Evolutionary conservation across 1,284 basidiomycete genomes (phyloP), one percentile per base, ranked within the genome.

Genomic region (Tranzscheliella williamsii): DNA sequence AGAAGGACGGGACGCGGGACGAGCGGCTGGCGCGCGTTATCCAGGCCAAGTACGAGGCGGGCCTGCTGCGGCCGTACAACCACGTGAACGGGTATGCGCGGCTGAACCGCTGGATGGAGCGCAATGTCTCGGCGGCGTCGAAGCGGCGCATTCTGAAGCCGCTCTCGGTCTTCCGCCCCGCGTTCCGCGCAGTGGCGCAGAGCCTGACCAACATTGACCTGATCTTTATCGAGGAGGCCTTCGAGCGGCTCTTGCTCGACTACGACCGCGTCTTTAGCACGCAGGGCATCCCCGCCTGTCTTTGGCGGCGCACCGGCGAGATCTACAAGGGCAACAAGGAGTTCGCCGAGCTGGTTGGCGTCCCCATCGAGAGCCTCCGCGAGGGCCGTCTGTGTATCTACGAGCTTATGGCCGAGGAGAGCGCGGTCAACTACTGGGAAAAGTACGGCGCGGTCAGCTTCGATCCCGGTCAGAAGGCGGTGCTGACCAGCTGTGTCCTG

Each of bases 311-410:
- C 37, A 97, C 94, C 2, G 95, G 95, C 21, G 93, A 98, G 80
- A 97, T 98, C 53, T 96, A 97, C 45, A 83, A 97, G 93, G 80
- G 94, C 86, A 98, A 98, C 76, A 85, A 90, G 53, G 92, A 96
- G 79, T 94, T 94, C 78, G 87, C 89, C 4, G 89, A 91, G 69
- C 81, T 94, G 2, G 87, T 92, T 5, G 89, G 90, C 2, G 83
- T 91, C 2, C 87, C 90, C 54, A 88, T 89, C 23, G 85, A 85
- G 58, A 85, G 86, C 83, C 83, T 90, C 75, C 84, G 88, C 15
- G 88, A 89, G 82, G 94, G 94, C 1, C 86, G 90, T 39, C 79
- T 96, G 35, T 95, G 92, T 70, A 96, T 99, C 45, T 97, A 97
- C 79, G 94, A 98, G 78, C 83, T 97, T 43, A 79, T 79, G 78